Evolutionary conservation across 768 basidiomycete species (phyloP), one percentile per base, ranked within the genome.

Genomic region (Termitomyces sp.): DNA sequence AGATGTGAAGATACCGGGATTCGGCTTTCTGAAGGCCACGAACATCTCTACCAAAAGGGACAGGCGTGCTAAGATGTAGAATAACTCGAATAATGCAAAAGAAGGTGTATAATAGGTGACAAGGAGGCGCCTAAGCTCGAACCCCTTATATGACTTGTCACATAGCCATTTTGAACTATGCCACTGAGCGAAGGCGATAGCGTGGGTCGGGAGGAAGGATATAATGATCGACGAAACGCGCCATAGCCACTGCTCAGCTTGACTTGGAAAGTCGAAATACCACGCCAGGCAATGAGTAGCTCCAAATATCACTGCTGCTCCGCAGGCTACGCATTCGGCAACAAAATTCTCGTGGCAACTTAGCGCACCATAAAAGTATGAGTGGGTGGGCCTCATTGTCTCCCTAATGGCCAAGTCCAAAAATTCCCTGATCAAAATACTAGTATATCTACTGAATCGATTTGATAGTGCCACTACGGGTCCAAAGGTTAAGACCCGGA

Each of bases 251-350:
- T 58, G 20, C 40, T 70, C 71, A 1, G 34, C 13, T 10, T 52
- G 26, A 1, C 62, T 62, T 9, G 69, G 67, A 50, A 73, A 73
- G 0, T 58, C 16, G 33, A 66, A 67, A 26, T 50, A 16, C 73
- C 73, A 72, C 10, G 64, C 69, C 30, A 71, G 54, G 45, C 63
- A 69, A 52, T 70, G 71, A 14, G 67, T 60, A 8, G 49, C 65
- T 3, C 71, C 67, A 39, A 71, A 73, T 36, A 65, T 40, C 6
- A 57, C 52, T 3, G 49, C 42, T 18, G 36, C 37, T 1, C 26
- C 49, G 6, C 34, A 47, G 1, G 49, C 54, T 6, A 53, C 1
- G 7, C 10, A 33, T 24, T 46, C 49, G 1, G 50, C 42, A 8
- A 37, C 8, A 10, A 26, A 0, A 6, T 46, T 26, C 6, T 55